Evolutionary conservation across 2,329 filamentous ascomycete species (phyloP), one percentile per base, ranked within the genome.

Genomic region (Hymenoscyphus salicellus): DNA sequence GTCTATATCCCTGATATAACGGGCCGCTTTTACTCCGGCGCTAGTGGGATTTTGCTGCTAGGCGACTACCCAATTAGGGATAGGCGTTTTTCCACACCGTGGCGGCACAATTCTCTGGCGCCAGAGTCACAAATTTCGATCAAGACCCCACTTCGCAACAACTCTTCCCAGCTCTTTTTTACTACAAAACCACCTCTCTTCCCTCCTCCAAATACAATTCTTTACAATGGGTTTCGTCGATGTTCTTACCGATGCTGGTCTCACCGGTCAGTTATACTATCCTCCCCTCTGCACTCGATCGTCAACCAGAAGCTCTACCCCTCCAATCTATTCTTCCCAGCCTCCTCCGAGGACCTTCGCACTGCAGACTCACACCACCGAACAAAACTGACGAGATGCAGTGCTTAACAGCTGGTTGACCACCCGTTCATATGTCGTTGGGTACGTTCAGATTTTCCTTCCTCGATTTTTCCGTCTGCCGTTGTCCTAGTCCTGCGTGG

Each of bases 371-470:
- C 32, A 17, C 41, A 20, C 46, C 46, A 28, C 49, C 20, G 63
- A 28, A 58, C 59, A 32, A 65, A 66, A 69, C 71, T 75, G 71
- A 77, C 69, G 70, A 74, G 74, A 72, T 68, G 75, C 77, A 88
- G 86, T 88, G 75, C 86, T 91, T 74, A 88, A 92, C 83, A 85
- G 79, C 82, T 91, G 86, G 86, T 82, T 90, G 77, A 84, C 83
- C 78, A 91, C 88, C 76, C 87, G 89, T 77, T 91, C 87, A 81
- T 94, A 94, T 83, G 88, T 94, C 76, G 82, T 89, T 81, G 91
- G 91, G 91, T 93, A 89, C 78, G 91, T 26, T 43, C 63, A 64
- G 55, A 64, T 60, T 69, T 28, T 62, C 56, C 67, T 58, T 70
- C 69, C 71, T 41, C 23, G 32, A 55, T 64, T 52, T 46, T 46